Conservation (phyloP, 768 basidiomycete species). For the Cyathus striatus region DNA sequence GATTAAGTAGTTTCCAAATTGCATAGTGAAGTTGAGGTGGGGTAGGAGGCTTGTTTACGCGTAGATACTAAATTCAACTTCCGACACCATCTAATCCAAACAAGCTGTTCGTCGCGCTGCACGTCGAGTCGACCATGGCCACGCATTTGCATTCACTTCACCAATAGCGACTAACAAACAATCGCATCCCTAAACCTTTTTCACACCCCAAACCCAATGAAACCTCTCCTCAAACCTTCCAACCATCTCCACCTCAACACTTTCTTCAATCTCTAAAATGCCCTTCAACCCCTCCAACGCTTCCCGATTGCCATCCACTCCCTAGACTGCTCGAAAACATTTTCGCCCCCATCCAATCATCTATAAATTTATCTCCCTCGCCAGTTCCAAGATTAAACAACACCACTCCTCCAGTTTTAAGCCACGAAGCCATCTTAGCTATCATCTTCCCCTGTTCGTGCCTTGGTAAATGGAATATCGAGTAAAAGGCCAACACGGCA, state of each 20-base stretch:
- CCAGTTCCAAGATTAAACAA: constrained; percentile 13
- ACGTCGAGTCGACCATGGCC: too few species aligned
- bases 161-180: too few species aligned
- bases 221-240: constrained; percentile 16
- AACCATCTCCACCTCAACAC: constrained; percentile 16
- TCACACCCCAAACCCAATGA: constrained; percentile 17
- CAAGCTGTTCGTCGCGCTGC: too few species aligned
- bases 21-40: too few species aligned
- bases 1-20: too few species aligned
- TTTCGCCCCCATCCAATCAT: constrained; percentile 18
- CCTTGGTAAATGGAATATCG: constrained; percentile 16
- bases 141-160: too few species aligned
- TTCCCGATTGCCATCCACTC: constrained; percentile 17
- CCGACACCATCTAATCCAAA: too few species aligned
- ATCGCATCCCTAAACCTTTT: too few species aligned
- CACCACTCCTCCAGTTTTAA: constrained; percentile 19
- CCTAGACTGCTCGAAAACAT: constrained; percentile 20
- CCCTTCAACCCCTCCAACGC: constrained; percentile 12
- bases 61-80: too few species aligned
- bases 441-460: constrained; percentile 22
- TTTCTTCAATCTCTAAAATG: constrained; percentile 13
- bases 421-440: constrained; percentile 17
- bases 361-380: constrained; percentile 11
- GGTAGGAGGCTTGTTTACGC: too few species aligned
- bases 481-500: constrained; percentile 22